These are phyloP conservation scores for Botryotinia globosa DNA, from an alignment of 2,329 filamentous ascomycete genomes.

Conservation along the genomic window DNA sequence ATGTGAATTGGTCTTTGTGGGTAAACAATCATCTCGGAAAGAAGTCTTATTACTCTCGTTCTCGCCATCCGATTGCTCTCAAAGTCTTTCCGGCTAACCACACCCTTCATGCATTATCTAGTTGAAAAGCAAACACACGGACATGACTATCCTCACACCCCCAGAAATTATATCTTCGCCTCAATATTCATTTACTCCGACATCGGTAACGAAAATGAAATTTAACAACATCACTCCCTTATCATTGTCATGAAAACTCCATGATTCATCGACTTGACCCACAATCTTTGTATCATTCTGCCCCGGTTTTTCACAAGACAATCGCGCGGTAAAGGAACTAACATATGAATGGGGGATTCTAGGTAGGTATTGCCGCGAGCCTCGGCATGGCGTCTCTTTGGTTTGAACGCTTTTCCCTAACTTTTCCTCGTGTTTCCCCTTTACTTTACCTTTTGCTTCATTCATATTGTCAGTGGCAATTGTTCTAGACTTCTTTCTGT, in stretches of 20 bases:
- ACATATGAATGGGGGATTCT: conserved; percentile 2
- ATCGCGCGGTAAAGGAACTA: conserved; percentile 26
- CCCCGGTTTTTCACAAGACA: conserved; percentile 14
- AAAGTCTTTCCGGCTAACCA: not conserved
- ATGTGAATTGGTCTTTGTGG: conserved; percentile 3
- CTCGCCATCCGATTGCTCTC: not conserved
- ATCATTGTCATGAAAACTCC: conserved; percentile 19
- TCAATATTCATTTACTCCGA: not conserved
- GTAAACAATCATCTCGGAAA: not conserved
- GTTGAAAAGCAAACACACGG: not conserved
- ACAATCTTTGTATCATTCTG: conserved; percentile 17
- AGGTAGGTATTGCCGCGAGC: conserved; percentile 24
- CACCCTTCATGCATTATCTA: not conserved
- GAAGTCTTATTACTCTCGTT: not conserved
- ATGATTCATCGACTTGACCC: conserved; percentile 26
- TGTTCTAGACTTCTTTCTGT: conserved; percentile 3
- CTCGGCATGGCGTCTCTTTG: conserved; percentile 29
- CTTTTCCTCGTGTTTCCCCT: conserved; percentile 21
- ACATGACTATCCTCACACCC: not conserved
- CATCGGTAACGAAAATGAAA: conserved; percentile 7
- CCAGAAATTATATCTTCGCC: not conserved
- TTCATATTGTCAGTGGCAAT: conserved; percentile 1
- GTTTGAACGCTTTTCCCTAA: conserved; percentile 16
- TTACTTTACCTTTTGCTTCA: not conserved
- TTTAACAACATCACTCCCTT: conserved; percentile 7